Evolutionary conservation across 345 rosid species (phyloP).

Genomic region (Brassica incana): DNA sequence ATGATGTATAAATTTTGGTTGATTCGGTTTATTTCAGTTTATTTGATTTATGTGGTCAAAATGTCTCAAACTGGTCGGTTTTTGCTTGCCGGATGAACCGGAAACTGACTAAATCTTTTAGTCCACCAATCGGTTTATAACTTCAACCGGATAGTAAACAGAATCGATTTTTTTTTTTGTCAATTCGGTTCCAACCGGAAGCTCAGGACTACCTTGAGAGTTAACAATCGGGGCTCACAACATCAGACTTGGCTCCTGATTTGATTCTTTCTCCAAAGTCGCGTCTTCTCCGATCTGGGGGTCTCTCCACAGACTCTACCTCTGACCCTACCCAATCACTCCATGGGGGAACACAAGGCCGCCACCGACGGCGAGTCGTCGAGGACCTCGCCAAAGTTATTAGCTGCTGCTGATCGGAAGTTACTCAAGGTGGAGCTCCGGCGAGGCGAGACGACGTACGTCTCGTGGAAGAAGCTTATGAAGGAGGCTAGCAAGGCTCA

Average conservation of each 20-base stretch:
- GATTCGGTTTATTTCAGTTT: background rate
- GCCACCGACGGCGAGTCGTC: constrained; percentile 38
- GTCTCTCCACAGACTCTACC: constrained; percentile 2
- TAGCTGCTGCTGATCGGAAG: constrained; percentile 67
- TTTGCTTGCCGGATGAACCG: background rate
- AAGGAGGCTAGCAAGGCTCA: constrained; percentile 59
- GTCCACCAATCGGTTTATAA: no score
- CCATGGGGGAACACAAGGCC: constrained; percentile 41
- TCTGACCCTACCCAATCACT: constrained; percentile 21
- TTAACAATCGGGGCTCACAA: background rate
- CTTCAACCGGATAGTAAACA: no score
- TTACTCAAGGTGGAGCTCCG: constrained; percentile 77
- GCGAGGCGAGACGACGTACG: constrained; percentile 73
- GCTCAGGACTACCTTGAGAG: no score
- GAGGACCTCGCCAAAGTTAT: constrained; percentile 49
- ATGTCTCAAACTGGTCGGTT: background rate
- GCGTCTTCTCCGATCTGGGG: constrained; percentile 26
- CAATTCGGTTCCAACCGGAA: no score
- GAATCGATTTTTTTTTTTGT: no score
- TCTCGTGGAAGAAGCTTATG: constrained; percentile 91
- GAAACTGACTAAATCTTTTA: background rate
- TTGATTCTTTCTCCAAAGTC: constrained; percentile 14
- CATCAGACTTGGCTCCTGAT: background rate
- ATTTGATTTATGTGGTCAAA: no score
- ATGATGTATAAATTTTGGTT: background rate